Evolutionary conservation across 495 filamentous ascomycete species (phyloP).

Genomic region (Talaromyces thailandensis): DNA sequence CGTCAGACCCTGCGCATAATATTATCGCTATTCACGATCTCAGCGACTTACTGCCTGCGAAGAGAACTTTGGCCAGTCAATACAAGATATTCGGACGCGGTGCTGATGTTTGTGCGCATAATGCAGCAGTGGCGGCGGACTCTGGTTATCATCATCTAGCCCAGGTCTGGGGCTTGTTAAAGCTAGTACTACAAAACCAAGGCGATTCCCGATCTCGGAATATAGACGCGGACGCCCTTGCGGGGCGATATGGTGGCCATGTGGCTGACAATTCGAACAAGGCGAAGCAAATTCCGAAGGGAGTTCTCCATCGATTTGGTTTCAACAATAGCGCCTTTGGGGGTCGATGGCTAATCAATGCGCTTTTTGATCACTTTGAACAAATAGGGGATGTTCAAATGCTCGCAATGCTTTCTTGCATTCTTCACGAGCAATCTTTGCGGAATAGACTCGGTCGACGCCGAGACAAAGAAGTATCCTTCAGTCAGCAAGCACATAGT

Average conservation of each 20-base stretch:
- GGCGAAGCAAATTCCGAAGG: neutral
- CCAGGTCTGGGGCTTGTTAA: conserved; percentile 75
- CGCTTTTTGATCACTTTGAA: conserved; percentile 67
- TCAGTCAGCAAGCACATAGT: conserved; percentile 14
- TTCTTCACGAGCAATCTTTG: conserved; percentile 56
- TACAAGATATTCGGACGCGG: conserved; percentile 82
- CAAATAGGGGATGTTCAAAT: conserved; percentile 77
- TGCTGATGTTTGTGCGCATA: conserved; percentile 70
- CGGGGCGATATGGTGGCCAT: neutral
- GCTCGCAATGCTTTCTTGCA: conserved; percentile 89
- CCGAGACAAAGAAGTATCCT: conserved; percentile 10
- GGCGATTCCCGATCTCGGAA: conserved; percentile 20
- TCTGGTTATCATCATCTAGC: conserved; percentile 67
- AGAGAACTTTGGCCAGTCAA: conserved; percentile 60
- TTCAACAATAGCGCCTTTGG: conserved; percentile 34
- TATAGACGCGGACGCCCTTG: neutral
- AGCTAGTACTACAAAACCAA: conserved; percentile 65
- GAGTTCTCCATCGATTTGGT: neutral
- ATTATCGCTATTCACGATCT: conserved; percentile 64
- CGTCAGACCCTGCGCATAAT: conserved; percentile 36
- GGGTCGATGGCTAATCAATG: conserved; percentile 57
- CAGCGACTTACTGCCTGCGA: conserved; percentile 61
- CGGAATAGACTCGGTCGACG: conserved; percentile 6
- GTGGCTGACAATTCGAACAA: neutral
- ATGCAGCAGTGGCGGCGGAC: conserved; percentile 66